These are phyloP conservation scores for Penicillium ucsense DNA, from an alignment of 495 filamentous ascomycete species.

Conservation along the genomic window DNA sequence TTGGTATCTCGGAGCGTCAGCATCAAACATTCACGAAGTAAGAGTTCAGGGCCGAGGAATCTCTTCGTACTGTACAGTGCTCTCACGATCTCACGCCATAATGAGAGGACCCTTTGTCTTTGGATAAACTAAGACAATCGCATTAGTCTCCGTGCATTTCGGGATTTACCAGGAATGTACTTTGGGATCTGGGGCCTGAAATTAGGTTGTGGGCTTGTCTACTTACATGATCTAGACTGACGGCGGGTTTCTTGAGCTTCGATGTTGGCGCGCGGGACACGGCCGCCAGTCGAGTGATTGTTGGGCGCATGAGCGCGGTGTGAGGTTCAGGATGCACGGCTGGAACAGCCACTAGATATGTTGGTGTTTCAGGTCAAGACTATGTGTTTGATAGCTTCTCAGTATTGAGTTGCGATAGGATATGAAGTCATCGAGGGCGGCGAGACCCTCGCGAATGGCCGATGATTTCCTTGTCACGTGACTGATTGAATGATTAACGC, in stretches of 20 bases:
- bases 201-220: background rate
- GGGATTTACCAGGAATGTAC: too few species aligned
- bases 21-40: background rate
- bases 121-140: conserved; percentile 28
- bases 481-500: too few species aligned
- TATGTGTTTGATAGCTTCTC: too few species aligned
- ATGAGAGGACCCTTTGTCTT: conserved; percentile 26
- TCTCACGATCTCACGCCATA: conserved; percentile 33
- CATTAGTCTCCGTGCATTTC: background rate
- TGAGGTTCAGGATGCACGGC: conserved; percentile 1
- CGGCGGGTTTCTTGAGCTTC: conserved; percentile 28
- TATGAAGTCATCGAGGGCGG: too few species aligned
- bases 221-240: conserved; percentile 35
- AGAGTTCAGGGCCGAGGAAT: background rate
- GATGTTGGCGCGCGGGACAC: conserved; percentile 22
- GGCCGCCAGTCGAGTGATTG: conserved; percentile 20
- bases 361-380: too few species aligned
- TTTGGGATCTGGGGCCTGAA: background rate
- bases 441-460: too few species aligned
- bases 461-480: too few species aligned
- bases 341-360: too few species aligned
- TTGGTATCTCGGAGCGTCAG: background rate
- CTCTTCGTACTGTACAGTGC: conserved; percentile 26
- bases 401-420: too few species aligned
- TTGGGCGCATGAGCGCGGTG: conserved; percentile 17